Conservation (phyloP, 345 rosid species). For the Ceriops tagal region DNA sequence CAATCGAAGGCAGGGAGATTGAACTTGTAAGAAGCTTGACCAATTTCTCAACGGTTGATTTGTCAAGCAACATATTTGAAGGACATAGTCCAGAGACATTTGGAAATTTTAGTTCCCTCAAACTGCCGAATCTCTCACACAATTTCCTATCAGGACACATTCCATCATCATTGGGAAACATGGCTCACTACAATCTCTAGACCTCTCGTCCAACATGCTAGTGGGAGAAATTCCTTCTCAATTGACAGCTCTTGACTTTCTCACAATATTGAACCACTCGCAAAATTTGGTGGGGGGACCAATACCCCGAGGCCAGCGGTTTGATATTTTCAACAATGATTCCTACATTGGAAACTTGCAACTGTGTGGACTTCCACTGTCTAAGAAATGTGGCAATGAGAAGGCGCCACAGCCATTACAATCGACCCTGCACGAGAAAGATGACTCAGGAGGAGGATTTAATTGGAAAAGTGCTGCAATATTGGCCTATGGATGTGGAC, state of each 20-base stretch:
- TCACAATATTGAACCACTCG: neutral
- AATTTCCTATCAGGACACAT: slow-evolving; percentile 15
- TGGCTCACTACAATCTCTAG: slow-evolving; percentile 19
- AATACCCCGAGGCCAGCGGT: slow-evolving; percentile 7
- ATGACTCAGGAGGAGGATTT: neutral
- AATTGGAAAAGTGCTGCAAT: neutral
- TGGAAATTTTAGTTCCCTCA: slow-evolving; percentile 20
- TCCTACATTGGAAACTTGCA: slow-evolving; percentile 5
- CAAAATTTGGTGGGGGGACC: slow-evolving; percentile 1
- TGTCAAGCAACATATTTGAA: slow-evolving; percentile 26
- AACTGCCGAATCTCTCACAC: slow-evolving; percentile 25
- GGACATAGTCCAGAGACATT: slow-evolving; percentile 20
- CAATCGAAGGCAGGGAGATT: slow-evolving; percentile 12
- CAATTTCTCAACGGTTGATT: slow-evolving; percentile 9
- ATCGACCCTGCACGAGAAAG: neutral
- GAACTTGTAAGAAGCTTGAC: slow-evolving; percentile 4
- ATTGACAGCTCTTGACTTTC: neutral
- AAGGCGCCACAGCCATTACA: neutral
- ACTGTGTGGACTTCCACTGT: slow-evolving; percentile 5
- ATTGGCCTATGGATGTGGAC: slow-evolving; percentile 6
- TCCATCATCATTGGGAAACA: slow-evolving; percentile 6
- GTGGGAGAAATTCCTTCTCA: slow-evolving; percentile 19
- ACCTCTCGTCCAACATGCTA: slow-evolving; percentile 25
- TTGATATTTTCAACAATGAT: neutral
- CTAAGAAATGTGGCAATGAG: neutral